Conservation (phyloP, 140 eudicot genomes). For the Stevia rebaudiana region DNA sequence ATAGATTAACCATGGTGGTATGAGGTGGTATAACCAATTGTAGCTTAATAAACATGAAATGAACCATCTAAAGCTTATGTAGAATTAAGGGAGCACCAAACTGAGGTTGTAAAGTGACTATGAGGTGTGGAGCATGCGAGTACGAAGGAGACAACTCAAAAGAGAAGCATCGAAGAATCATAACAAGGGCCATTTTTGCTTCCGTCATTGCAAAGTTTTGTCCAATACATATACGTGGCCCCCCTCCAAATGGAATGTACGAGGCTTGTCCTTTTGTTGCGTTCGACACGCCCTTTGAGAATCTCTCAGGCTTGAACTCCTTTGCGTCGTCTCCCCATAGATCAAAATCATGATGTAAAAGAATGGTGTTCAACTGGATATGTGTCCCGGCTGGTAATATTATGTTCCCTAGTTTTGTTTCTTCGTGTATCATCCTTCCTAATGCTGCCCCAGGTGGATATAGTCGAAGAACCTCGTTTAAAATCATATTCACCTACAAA, state of each 20-base stretch:
- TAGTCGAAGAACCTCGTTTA: constrained; percentile 29
- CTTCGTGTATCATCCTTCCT: constrained; percentile 12
- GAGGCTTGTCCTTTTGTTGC: constrained; percentile 3
- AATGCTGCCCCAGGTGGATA: background rate
- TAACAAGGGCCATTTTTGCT: no score
- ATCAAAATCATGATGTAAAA: constrained; percentile 24
- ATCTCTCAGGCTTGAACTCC: constrained; percentile 16
- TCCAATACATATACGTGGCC: constrained; percentile 20
- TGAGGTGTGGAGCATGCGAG: constrained; percentile 18
- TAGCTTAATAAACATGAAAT: background rate
- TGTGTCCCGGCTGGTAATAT: constrained; percentile 12
- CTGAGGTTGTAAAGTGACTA: constrained; percentile 9
- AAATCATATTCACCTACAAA: constrained; percentile 17
- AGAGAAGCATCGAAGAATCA: no score
- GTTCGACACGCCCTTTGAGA: constrained; percentile 9
- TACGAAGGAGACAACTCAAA: constrained; percentile 14
- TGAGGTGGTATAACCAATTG: background rate
- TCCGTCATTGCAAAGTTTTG: no score
- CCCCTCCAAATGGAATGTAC: constrained; percentile 14
- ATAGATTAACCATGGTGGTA: background rate
- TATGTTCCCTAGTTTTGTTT: constrained; percentile 23
- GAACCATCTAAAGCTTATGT: background rate
- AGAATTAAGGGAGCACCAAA: constrained; percentile 17
- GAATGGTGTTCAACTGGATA: constrained; percentile 4
- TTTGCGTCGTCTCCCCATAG: constrained; percentile 18